phyloP scores from a whole-genome alignment of 2,329 filamentous ascomycete species.

The Sarocladium brachiariae region DNA sequence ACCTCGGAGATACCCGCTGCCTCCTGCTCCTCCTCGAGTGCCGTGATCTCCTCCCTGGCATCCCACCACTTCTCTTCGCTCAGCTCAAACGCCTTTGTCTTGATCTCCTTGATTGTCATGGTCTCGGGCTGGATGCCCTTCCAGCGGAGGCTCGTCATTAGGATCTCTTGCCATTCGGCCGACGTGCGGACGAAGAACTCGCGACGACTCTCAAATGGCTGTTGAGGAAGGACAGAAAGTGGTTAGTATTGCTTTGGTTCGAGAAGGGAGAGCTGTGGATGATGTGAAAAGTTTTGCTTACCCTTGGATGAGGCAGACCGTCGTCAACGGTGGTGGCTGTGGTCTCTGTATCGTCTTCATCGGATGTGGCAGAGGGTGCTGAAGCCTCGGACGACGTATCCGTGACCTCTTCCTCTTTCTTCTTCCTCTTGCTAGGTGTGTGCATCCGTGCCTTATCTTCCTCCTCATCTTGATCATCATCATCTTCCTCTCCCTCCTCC shows the following conservation, averaged over 20 bases:
- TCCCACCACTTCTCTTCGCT: slow-evolving; percentile 99
- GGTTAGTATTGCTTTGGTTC: slow-evolving; percentile 2
- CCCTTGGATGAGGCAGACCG: slow-evolving; percentile 62
- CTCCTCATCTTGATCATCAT: slow-evolving; percentile 44
- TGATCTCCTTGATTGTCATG: slow-evolving; percentile 80
- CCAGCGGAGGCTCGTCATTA: slow-evolving; percentile 68
- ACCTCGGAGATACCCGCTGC: slow-evolving; percentile 92
- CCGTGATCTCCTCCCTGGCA: slow-evolving; percentile 85
- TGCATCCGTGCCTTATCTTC: slow-evolving; percentile 33
- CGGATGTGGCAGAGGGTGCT: slow-evolving; percentile 13
- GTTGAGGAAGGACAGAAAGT: slow-evolving; percentile 20
- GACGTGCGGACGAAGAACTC: slow-evolving; percentile 90
- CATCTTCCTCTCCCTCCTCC: slow-evolving; percentile 44
- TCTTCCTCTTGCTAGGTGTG: slow-evolving; percentile 51
- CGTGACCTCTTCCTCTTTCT: slow-evolving; percentile 41
- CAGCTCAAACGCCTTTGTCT: slow-evolving; percentile 80
- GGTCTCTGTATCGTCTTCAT: slow-evolving; percentile 41
- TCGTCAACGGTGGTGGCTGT: slow-evolving; percentile 57
- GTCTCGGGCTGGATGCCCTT: slow-evolving; percentile 60
- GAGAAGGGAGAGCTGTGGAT: not conserved
- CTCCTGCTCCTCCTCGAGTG: slow-evolving; percentile 91
- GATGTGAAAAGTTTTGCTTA: slow-evolving; percentile 23
- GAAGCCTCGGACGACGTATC: slow-evolving; percentile 28
- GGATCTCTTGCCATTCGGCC: slow-evolving; percentile 81
- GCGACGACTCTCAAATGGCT: slow-evolving; percentile 82